Evolutionary conservation across 192 early-diverging fungal genomes (phyloP), one percentile per base, ranked within the genome.

Genomic region (Coemansia umbellata): DNA sequence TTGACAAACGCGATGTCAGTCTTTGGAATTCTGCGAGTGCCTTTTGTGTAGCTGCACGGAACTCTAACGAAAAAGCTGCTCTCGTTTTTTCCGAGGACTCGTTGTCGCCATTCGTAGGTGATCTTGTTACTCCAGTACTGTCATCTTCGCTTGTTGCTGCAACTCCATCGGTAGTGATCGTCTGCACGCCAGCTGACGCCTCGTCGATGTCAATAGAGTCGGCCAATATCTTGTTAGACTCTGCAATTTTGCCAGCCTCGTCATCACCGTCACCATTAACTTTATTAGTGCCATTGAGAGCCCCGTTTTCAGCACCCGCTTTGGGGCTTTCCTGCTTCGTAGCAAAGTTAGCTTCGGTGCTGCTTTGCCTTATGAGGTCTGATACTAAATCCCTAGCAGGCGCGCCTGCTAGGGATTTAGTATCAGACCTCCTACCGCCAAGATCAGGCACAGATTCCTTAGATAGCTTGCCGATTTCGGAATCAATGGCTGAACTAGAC

Each of bases 1-100:
- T 48, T 2, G 72, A 58, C 6, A 75, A 58, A 8, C 72, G 56
- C 15, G 43, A 47, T 3, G 56, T 47, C 30, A 75, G 60, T n/a
- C 33, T 41, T 31, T 75, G 66, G 33, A 68, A 69, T 6, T 56
- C 61, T 13, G 31, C 39, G 18, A 49, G 33, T n/a, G 65, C 40
- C 35, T 50, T 48, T 13, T 41, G 41, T 14, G 43, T 45, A 26
- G 10, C 17, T 45, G 23, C 43, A 14, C 17, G 43, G 43, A 45
- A 45, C 24, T 45, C 43, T 5, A 26, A n/a, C 9, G 15, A 14
- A 5, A 13, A 15, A 11, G 21, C 18, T 49, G 37, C 4, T 31
- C 4, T 41, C 49, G 21, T 8, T 3, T 1, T 45, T 45, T 45
- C 43, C 43, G 8, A 28, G 8, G 43, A 45, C 14, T n/a, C 8